These are phyloP conservation scores for Melaleuca quinquenervia DNA, from an alignment of 345 rosid species.

Conservation along the genomic window DNA sequence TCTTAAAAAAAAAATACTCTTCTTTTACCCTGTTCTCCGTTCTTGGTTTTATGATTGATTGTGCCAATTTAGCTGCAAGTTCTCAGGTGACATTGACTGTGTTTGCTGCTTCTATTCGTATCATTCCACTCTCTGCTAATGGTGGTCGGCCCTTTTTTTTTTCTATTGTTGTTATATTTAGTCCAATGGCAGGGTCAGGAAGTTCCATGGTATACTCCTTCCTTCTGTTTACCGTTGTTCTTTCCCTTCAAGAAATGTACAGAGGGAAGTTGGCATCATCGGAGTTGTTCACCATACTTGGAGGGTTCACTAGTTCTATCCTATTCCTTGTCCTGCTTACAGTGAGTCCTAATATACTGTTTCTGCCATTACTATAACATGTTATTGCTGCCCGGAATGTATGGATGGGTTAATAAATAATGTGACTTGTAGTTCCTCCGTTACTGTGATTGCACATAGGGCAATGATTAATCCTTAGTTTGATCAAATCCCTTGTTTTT, in stretches of 20 bases:
- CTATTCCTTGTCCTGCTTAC: slow-evolving; percentile 68
- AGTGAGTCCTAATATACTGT: slow-evolving; percentile 25
- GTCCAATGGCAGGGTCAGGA: slow-evolving; percentile 55
- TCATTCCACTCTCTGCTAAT: background rate
- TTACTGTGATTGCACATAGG: background rate
- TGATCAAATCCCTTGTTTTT: background rate
- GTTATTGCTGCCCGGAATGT: background rate
- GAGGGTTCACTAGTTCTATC: slow-evolving; percentile 85
- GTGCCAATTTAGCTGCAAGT: background rate
- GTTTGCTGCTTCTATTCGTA: background rate
- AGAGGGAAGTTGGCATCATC: slow-evolving; percentile 74
- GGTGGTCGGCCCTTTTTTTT: background rate
- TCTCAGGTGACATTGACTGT: background rate
- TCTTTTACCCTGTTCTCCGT: background rate
- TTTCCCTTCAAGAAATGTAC: slow-evolving; percentile 80
- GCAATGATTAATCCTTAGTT: background rate
- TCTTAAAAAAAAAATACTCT: background rate
- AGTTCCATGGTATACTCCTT: slow-evolving; percentile 78
- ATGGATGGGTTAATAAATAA: background rate
- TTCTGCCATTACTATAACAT: background rate
- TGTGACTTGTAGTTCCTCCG: background rate
- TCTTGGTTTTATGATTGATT: background rate
- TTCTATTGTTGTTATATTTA: background rate
- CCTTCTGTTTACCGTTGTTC: slow-evolving; percentile 54
- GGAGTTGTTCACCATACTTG: slow-evolving; percentile 75